Percentiles rank a stretch among this genome's conserved stretches.
phyloP scores from a whole-genome alignment of 2,329 filamentous ascomycete genomes.

The Alternaria consortialis region DNA sequence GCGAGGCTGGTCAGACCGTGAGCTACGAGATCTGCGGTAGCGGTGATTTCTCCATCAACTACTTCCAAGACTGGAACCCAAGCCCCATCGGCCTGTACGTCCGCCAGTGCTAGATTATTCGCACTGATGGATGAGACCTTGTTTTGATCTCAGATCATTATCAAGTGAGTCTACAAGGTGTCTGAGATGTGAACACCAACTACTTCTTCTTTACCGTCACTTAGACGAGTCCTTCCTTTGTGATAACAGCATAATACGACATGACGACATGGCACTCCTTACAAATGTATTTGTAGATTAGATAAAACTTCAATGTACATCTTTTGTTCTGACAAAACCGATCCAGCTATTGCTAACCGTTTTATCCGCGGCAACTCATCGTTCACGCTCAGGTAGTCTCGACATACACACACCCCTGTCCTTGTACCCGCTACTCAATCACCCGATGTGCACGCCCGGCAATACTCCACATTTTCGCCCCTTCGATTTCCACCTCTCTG shows the following conservation, averaged over 20 bases:
- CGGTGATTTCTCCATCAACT: constrained; percentile 63
- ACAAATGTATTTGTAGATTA: constrained; percentile 1
- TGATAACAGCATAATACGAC: not conserved
- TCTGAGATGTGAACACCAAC: not conserved
- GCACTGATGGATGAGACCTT: not conserved
- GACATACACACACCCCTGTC: no score
- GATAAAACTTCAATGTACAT: not conserved
- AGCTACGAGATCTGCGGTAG: constrained; percentile 62
- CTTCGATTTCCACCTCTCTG: not conserved
- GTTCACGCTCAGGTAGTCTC: no score
- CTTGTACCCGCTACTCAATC: not conserved
- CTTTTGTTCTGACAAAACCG: not conserved
- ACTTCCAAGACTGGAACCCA: constrained; percentile 71
- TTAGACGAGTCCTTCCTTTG: not conserved
- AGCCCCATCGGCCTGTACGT: constrained; percentile 53
- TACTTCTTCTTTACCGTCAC: not conserved
- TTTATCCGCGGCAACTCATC: no score
- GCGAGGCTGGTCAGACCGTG: constrained; percentile 63
- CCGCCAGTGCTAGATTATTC: constrained; percentile 28
- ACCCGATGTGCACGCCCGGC: not conserved
- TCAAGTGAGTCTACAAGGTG: constrained; percentile 6
- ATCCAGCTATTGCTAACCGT: not conserved
- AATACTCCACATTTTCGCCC: not conserved
- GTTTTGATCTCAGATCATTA: not conserved
- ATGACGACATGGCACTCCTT: constrained; percentile 7